Evolutionary conservation across 345 rosid species (phyloP).

Genomic region (Syzygium jambos): DNA sequence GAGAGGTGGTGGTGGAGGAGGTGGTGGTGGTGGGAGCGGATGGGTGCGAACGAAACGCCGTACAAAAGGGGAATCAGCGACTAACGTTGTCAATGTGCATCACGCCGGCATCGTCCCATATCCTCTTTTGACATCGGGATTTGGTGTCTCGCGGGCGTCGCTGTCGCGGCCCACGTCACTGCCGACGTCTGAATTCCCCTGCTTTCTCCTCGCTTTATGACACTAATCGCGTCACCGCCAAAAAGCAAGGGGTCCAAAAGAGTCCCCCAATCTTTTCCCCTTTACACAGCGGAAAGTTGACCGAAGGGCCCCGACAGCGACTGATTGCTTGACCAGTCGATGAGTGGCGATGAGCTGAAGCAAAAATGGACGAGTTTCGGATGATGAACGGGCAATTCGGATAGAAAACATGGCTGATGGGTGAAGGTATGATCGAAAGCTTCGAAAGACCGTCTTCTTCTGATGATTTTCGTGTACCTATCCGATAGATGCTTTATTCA

Average conservation of each 20-base stretch:
- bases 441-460: neutral
- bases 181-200: neutral
- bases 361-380: neutral
- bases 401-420: neutral
- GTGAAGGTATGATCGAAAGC: neutral
- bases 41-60: neutral
- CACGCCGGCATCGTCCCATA: neutral
- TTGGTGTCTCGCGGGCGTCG: neutral
- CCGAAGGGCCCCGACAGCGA: neutral
- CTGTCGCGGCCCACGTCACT: neutral
- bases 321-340: neutral
- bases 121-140: neutral
- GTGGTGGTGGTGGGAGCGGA: neutral
- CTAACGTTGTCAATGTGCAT: neutral
- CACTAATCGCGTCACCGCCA: neutral
- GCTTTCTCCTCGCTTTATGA: neutral
- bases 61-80: neutral
- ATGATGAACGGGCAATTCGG: neutral
- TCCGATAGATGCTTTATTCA: fast-evolving
- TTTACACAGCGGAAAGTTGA: neutral
- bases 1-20: too few species aligned
- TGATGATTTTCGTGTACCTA: fast-evolving
- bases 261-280: neutral
- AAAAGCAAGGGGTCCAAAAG: neutral
- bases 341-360: neutral